Percentiles rank a stretch among this genome's conserved stretches.
Conservation (phyloP, 345 rosid species). For the Syzygium grande region DNA sequence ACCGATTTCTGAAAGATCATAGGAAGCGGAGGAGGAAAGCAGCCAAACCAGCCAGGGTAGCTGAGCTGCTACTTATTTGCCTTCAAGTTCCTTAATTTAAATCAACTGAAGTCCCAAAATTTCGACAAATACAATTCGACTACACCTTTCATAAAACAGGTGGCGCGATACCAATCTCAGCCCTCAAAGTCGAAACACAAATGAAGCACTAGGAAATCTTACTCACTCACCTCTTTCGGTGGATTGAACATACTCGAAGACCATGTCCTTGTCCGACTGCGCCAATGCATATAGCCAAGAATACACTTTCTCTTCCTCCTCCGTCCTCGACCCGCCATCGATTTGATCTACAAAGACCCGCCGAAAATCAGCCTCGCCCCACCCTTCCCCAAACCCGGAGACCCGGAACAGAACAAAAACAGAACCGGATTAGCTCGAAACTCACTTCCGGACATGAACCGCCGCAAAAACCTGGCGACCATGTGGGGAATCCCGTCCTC, state of each 20-base stretch:
- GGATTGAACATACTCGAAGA: slow-evolving; percentile 58
- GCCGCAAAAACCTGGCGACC: slow-evolving; percentile 12
- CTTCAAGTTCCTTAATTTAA: background rate
- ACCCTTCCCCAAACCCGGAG: background rate
- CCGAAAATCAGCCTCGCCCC: background rate
- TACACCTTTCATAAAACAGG: slow-evolving; percentile 6
- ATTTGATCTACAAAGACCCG: slow-evolving; percentile 25
- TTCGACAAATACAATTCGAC: background rate
- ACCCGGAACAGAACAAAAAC: background rate
- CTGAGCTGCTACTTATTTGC: background rate
- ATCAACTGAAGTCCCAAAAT: background rate
- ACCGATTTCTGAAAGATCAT: background rate
- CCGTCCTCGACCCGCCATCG: slow-evolving; percentile 50
- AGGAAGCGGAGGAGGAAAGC: background rate
- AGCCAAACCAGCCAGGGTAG: background rate
- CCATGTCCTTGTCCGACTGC: slow-evolving; percentile 39
- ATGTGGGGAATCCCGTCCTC: slow-evolving; percentile 8
- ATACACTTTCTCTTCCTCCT: slow-evolving; percentile 56
- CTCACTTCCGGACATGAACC: slow-evolving; percentile 29
- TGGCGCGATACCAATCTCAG: background rate
- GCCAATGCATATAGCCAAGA: slow-evolving; percentile 60
- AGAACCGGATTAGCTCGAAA: background rate
- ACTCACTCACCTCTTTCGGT: slow-evolving; percentile 52
- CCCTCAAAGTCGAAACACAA: background rate
- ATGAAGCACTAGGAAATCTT: background rate